A percentile compares a stretch with the other conserved stretches of the same genome.
Evolutionary conservation across 805 yeast species (phyloP).

Genomic region (Saccharomycopsis vini): DNA sequence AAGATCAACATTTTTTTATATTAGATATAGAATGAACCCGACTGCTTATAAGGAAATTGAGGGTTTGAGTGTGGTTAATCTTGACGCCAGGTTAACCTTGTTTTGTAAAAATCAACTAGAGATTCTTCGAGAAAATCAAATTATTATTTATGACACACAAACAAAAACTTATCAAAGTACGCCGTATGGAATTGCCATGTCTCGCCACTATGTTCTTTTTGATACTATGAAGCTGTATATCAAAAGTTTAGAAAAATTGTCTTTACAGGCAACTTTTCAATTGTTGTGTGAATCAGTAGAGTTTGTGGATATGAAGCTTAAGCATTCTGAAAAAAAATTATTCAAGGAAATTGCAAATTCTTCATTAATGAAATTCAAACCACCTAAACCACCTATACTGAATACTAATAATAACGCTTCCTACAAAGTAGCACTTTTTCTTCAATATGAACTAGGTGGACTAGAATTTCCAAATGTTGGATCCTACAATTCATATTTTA

Average conservation of each 20-base stretch:
- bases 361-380: conserved; percentile 31
- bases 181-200: conserved; percentile 39
- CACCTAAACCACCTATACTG: conserved; percentile 20
- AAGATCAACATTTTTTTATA: conserved; percentile 40
- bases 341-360: conserved; percentile 36
- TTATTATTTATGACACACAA: conserved; percentile 23
- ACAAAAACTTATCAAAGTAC: conserved; percentile 26
- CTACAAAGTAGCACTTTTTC: conserved; percentile 34
- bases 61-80: conserved; percentile 15
- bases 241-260: conserved; percentile 15
- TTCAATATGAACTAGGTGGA: conserved; percentile 45
- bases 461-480: conserved; percentile 37
- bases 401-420: conserved; percentile 22
- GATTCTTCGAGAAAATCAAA: conserved; percentile 26
- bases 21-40: conserved; percentile 34
- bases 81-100: conserved; percentile 27
- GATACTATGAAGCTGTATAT: conserved; percentile 34
- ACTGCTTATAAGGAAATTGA: conserved; percentile 29
- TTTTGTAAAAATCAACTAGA: conserved; percentile 30
- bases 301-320: conserved; percentile 32
- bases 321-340: conserved; percentile 36
- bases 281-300: conserved; percentile 33
- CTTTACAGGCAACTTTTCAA: conserved; percentile 21
- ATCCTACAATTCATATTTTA: conserved; percentile 30
- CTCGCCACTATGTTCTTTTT: conserved; percentile 37